Evolutionary conservation across 1,284 basidiomycete species (phyloP).

Genomic region (Albatrellus sp.): DNA sequence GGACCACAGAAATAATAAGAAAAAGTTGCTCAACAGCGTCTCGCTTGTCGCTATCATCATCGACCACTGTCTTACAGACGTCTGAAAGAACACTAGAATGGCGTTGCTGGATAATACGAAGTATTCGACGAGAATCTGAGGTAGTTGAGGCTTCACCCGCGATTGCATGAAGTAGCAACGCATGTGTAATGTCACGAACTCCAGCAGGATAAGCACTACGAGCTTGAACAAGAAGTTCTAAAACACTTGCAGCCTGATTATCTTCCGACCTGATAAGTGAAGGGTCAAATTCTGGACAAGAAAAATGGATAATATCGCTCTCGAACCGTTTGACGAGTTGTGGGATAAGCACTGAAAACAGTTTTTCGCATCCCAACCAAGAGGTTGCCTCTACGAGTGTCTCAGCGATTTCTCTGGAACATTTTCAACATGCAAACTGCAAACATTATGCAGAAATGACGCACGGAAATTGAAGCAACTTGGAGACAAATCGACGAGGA

Average conservation of each 20-base stretch:
- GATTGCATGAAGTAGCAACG: conserved; percentile 22
- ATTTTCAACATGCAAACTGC: conserved; percentile 2
- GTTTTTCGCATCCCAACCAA: conserved; percentile 46
- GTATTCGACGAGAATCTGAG: conserved; percentile 14
- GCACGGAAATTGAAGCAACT: conserved; percentile 32
- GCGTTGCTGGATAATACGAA: conserved; percentile 38
- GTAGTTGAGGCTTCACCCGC: conserved; percentile 10
- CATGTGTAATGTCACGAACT: conserved; percentile 22
- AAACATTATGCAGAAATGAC: conserved; percentile 14
- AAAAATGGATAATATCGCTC: not conserved
- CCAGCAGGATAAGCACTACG: conserved; percentile 23
- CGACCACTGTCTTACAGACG: conserved; percentile 24
- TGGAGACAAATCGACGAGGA: conserved; percentile 27
- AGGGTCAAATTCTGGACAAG: not conserved
- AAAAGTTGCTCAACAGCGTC: conserved; percentile 37
- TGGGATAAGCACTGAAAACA: conserved; percentile 41
- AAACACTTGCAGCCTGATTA: not conserved
- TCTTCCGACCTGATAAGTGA: too few species aligned
- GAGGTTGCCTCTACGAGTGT: conserved; percentile 29
- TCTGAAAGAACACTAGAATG: conserved; percentile 35
- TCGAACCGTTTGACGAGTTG: conserved; percentile 31
- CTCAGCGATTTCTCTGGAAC: conserved; percentile 34
- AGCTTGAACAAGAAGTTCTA: not conserved
- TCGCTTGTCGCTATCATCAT: conserved; percentile 25
- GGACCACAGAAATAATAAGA: conserved; percentile 42